Evolutionary conservation across 2,329 filamentous ascomycete species (phyloP).

Genomic region (Lasiodiplodia sp.): DNA sequence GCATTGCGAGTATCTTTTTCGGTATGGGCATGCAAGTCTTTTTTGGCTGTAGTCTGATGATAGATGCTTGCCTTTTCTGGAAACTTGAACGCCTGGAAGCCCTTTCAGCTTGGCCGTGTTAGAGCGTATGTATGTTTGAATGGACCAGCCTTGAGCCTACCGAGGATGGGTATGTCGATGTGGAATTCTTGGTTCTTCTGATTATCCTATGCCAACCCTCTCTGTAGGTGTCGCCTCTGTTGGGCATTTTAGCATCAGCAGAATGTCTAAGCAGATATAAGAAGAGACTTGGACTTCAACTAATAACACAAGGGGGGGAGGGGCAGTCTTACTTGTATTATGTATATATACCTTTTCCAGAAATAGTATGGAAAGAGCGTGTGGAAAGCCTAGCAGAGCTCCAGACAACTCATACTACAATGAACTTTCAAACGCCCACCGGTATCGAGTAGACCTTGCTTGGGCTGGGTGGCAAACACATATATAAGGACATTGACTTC

Average conservation of each 20-base stretch:
- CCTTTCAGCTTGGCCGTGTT: not conserved
- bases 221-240: not conserved
- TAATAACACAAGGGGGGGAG: not conserved
- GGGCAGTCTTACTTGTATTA: not conserved
- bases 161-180: not conserved
- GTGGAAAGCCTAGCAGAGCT: too few species aligned
- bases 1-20: not conserved
- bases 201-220: not conserved
- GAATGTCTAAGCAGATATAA: not conserved
- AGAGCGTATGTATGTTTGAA: not conserved
- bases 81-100: not conserved
- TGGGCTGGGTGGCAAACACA: too few species aligned
- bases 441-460: too few species aligned
- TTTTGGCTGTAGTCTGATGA: not conserved
- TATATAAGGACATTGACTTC: too few species aligned
- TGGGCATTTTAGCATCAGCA: not conserved
- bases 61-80: not conserved
- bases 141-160: not conserved
- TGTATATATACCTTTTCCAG: not conserved
- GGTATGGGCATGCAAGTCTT: not conserved
- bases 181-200: accelerated
- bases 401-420: too few species aligned
- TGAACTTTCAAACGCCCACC: too few species aligned
- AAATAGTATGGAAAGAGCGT: too few species aligned
- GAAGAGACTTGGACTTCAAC: too few species aligned